phyloP scores from a whole-genome alignment of 1,284 basidiomycete genomes.

The Leccinum idahoense region DNA sequence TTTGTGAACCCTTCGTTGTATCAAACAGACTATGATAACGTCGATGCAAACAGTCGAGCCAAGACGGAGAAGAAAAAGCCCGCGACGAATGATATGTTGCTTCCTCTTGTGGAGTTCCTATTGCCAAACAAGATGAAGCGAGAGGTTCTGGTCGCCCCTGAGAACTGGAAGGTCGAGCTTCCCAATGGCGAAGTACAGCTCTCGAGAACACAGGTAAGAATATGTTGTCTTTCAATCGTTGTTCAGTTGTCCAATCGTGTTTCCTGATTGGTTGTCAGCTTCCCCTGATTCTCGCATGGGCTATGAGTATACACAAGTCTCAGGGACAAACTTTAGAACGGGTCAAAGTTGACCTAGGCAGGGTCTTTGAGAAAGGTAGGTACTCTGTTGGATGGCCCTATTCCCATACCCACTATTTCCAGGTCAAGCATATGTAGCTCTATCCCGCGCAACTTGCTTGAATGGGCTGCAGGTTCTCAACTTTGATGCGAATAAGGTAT shows the following conservation, averaged over 20 bases:
- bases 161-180: slow-evolving; percentile 81
- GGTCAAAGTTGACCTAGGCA: slow-evolving; percentile 77
- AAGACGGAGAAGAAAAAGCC: slow-evolving; percentile 24
- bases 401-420: slow-evolving; percentile 2
- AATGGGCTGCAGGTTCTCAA: slow-evolving; percentile 88
- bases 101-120: slow-evolving; percentile 77
- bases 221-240: not conserved
- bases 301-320: slow-evolving; percentile 93
- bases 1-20: slow-evolving; percentile 38
- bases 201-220: slow-evolving; percentile 58
- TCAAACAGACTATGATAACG: slow-evolving; percentile 25
- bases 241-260: not conserved
- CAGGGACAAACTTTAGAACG: slow-evolving; percentile 87
- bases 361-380: slow-evolving; percentile 85
- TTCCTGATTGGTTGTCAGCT: slow-evolving; percentile 34
- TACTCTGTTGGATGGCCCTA: not conserved
- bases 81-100: slow-evolving; percentile 35
- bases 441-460: slow-evolving; percentile 90
- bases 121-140: slow-evolving; percentile 54
- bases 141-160: slow-evolving; percentile 63
- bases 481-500: slow-evolving; percentile 76
- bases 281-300: slow-evolving; percentile 86
- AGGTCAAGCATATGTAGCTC: slow-evolving; percentile 93
- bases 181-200: slow-evolving; percentile 80
- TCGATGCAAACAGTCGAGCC: slow-evolving; percentile 30